Evolutionary conservation across 2,329 filamentous ascomycete genomes (phyloP).

Genomic region (Clarireedia hainanense): DNA sequence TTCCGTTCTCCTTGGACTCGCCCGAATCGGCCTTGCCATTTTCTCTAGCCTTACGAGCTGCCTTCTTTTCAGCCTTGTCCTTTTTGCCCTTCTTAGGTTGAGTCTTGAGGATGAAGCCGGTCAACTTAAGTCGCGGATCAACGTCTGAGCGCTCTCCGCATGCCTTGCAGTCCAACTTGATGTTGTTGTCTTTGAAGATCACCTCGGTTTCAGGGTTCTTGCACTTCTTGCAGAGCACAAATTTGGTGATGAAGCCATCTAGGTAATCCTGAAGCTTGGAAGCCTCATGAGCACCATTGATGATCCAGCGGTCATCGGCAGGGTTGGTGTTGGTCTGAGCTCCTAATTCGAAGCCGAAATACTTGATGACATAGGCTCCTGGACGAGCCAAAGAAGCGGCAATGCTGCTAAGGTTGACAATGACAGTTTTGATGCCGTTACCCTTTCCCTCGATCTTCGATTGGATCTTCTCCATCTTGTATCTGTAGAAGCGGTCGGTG

Average conservation of each 20-base stretch:
- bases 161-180: slow-evolving; percentile 95
- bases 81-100: slow-evolving; percentile 96
- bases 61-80: slow-evolving; percentile 88
- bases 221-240: slow-evolving; percentile 99
- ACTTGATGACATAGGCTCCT: slow-evolving; percentile 96
- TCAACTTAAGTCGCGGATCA: slow-evolving; percentile 89
- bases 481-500: slow-evolving; percentile 98
- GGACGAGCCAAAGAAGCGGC: slow-evolving; percentile 87
- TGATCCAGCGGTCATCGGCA: slow-evolving; percentile 98
- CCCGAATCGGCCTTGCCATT: slow-evolving; percentile 44
- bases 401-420: slow-evolving; percentile 93
- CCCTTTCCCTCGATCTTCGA: slow-evolving; percentile 99
- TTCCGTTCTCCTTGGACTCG: slow-evolving; percentile 42
- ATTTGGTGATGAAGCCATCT: slow-evolving; percentile 96
- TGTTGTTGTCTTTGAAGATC: slow-evolving; percentile 86
- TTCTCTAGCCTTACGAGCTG: slow-evolving; percentile 77
- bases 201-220: slow-evolving; percentile 99
- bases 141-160: slow-evolving; percentile 91
- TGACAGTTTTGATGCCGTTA: slow-evolving; percentile 98
- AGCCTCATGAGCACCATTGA: slow-evolving; percentile 96
- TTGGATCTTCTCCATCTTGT: slow-evolving; percentile 99
- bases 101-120: slow-evolving; percentile 95
- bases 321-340: slow-evolving; percentile 98
- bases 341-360: slow-evolving; percentile 97
- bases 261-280: slow-evolving; percentile 96